Evolutionary conservation across 163 green algal species (phyloP), one percentile per base, ranked within the genome.

Genomic region (Scenedesmus sp.): DNA sequence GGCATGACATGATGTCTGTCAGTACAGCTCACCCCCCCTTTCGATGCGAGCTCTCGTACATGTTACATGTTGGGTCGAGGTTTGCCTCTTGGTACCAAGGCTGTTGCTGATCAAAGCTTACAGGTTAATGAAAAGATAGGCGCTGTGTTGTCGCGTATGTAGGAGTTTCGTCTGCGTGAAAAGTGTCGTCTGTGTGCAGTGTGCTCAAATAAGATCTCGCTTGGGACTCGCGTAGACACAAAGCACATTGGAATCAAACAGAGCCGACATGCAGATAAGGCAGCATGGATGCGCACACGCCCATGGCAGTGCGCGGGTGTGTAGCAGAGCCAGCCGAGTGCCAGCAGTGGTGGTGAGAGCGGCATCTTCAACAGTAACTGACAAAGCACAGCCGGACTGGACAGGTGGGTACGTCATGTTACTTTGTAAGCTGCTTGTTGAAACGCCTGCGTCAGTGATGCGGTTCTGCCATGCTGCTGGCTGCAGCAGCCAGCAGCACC

Each of bases 321-420:
- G 79, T 43, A 61, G 79, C 79, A 85, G 79, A 46, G 37, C 18
- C 15, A 53, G 73, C 73, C 37, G 73, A 46, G 73, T 76, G 65
- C 65, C 65, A 51, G 73, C 73, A 83, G 73, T 49, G 22, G 7
- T 44, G 53, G 37, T 49, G 65, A 76, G 65, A 76, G 65, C 65
- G 5, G 40, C 65, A 40, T 37, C 65, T 40, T 40, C 72, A 30
- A 43, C 72, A 81, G 72, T 16, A 81, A 83, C 85, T 30, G 76
- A 91, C 35, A 91, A 91, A 51, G 51, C 42, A 20, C 86, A 91
- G 56, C 86, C 86, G 22, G 86, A 86, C 12, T 91, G 86, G 86
- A 91, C 86, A 61, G 86, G 86, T 91, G 33, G 2, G 30, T 76
- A 22, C 30, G 7, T 7, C 30, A 76, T 40, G 65, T 76, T 0